These are phyloP conservation scores for Talaromyces albobiverticillius DNA, from an alignment of 2,329 filamentous ascomycete species.

Conservation along the genomic window DNA sequence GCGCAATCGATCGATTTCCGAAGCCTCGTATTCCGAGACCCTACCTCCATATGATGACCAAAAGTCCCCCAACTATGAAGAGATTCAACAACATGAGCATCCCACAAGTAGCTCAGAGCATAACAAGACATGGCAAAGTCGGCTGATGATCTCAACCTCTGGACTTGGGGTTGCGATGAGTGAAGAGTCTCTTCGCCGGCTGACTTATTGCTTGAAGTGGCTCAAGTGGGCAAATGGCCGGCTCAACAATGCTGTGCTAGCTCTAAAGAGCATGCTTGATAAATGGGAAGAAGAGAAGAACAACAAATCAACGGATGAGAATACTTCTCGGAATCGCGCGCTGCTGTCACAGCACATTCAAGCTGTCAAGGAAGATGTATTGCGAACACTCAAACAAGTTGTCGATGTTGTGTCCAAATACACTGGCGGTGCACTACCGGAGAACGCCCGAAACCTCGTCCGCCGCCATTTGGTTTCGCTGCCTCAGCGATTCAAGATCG, in stretches of 20 bases:
- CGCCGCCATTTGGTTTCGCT: constrained; percentile 79
- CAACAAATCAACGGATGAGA: constrained; percentile 22
- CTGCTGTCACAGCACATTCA: constrained; percentile 47
- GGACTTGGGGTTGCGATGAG: constrained; percentile 89
- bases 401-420: constrained; percentile 85
- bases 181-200: constrained; percentile 76
- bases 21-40: constrained; percentile 67
- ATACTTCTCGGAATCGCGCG: constrained; percentile 41
- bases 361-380: constrained; percentile 16
- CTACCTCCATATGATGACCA: constrained; percentile 81
- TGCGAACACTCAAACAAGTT: constrained; percentile 63
- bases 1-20: constrained; percentile 55
- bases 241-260: constrained; percentile 70
- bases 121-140: constrained; percentile 67
- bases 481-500: constrained; percentile 76
- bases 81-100: constrained; percentile 36
- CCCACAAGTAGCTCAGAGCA: constrained; percentile 24
- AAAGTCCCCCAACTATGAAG: constrained; percentile 71
- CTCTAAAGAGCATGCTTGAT: constrained; percentile 71
- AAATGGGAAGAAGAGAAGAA: constrained; percentile 66
- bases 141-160: constrained; percentile 84
- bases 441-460: constrained; percentile 81
- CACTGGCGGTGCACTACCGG: constrained; percentile 84
- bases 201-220: constrained; percentile 81
- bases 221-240: constrained; percentile 78